Evolutionary conservation across 1,139 yeast genomes (phyloP).

Genomic region (Suhomyces chickasaworum): DNA sequence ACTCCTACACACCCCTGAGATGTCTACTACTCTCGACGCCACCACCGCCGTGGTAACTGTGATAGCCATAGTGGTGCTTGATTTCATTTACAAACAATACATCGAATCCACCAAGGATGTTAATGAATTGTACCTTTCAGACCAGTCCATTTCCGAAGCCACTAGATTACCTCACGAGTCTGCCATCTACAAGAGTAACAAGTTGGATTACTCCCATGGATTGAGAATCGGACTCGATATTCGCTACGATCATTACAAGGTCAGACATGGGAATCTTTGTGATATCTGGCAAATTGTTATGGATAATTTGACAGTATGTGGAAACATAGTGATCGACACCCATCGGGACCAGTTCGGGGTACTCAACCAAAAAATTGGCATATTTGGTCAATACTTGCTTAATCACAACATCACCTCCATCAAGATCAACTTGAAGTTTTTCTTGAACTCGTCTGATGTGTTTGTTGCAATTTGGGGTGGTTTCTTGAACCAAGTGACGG

Average conservation of each 20-base stretch:
- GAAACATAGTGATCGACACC: conserved; percentile 22
- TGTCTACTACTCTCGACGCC: conserved; percentile 12
- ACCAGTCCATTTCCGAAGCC: conserved; percentile 59
- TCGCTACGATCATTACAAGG: conserved; percentile 57
- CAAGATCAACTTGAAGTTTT: conserved; percentile 21
- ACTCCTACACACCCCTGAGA: background rate
- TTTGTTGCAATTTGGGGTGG: conserved; percentile 33
- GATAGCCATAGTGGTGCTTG: conserved; percentile 22
- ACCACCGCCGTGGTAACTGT: conserved; percentile 21
- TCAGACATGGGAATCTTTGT: conserved; percentile 67
- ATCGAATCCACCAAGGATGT: conserved; percentile 47
- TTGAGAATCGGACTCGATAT: conserved; percentile 67
- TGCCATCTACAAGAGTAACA: conserved; percentile 64
- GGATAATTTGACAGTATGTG: conserved; percentile 17
- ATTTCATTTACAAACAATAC: conserved; percentile 27
- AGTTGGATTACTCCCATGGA: conserved; percentile 57
- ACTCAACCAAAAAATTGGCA: conserved; percentile 29
- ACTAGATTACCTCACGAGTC: conserved; percentile 61
- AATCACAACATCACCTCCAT: conserved; percentile 19
- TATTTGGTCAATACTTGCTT: conserved; percentile 20
- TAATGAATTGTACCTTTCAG: conserved; percentile 55
- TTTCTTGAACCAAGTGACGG: conserved; percentile 31
- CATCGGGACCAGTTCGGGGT: conserved; percentile 20
- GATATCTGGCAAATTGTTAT: conserved; percentile 61
- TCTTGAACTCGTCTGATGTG: conserved; percentile 21